phyloP scores from a whole-genome alignment of 805 yeast genomes.

The Cyberlindnera veronae region DNA sequence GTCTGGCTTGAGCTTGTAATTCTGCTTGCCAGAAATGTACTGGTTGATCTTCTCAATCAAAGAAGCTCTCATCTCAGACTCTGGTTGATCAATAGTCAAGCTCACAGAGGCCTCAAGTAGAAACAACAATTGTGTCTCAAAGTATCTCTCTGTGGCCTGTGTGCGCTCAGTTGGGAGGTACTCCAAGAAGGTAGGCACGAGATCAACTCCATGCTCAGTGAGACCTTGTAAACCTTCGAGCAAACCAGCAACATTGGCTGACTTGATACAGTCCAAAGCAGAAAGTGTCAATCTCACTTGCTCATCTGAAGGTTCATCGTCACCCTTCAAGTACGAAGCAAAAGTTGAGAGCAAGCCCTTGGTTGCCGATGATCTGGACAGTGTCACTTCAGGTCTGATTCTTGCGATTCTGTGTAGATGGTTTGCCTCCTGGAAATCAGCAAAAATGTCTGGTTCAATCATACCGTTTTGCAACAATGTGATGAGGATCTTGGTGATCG shows the following conservation, averaged over 20 bases:
- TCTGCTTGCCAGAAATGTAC: constrained; percentile 22
- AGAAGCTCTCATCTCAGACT: background rate
- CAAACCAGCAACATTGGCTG: constrained; percentile 58
- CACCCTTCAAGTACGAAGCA: constrained; percentile 90
- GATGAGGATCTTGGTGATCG: constrained; percentile 55
- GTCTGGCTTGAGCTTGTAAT: constrained; percentile 23
- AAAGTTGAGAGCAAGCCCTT: constrained; percentile 88
- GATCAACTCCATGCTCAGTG: constrained; percentile 3
- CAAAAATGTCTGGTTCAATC: constrained; percentile 60
- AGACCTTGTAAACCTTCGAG: constrained; percentile 42
- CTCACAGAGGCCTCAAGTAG: constrained; percentile 39
- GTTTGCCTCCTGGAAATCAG: constrained; percentile 57
- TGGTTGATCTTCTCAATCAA: constrained; percentile 16
- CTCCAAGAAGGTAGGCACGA: constrained; percentile 33
- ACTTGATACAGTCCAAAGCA: constrained; percentile 76
- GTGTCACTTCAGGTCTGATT: constrained; percentile 63
- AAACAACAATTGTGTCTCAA: constrained; percentile 34
- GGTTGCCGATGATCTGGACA: constrained; percentile 59
- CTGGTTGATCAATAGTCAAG: constrained; percentile 16
- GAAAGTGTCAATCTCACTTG: constrained; percentile 84
- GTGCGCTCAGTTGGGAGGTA: constrained; percentile 33
- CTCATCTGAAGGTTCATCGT: constrained; percentile 92
- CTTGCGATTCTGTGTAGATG: constrained; percentile 51
- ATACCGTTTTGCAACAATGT: constrained; percentile 71
- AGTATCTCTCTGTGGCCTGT: constrained; percentile 26